Conservation (phyloP, 257 asterid genomes). For the Solanum bulbocastanum region DNA sequence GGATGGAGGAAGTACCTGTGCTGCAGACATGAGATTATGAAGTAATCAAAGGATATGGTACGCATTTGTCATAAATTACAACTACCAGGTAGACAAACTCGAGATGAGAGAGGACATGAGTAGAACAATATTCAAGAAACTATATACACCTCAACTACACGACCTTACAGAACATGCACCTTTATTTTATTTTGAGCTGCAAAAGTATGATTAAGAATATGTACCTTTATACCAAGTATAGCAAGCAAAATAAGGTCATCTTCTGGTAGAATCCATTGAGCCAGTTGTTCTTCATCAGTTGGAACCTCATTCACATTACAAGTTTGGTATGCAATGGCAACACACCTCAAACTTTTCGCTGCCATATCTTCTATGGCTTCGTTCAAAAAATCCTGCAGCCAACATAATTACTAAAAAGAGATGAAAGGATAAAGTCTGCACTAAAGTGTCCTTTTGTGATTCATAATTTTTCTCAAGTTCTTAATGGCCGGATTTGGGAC, state of each 20-base stretch:
- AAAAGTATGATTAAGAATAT: not conserved
- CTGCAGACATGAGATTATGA: not conserved
- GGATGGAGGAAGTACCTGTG: not conserved
- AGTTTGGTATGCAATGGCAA: constrained; percentile 74
- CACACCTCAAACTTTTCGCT: constrained; percentile 83
- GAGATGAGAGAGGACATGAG: not conserved
- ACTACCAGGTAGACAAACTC: not conserved
- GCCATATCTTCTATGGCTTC: constrained; percentile 81
- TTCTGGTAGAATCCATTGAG: constrained; percentile 75
- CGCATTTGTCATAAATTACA: not conserved
- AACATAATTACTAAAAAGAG: not conserved
- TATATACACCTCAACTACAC: not conserved
- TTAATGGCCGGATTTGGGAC: not conserved
- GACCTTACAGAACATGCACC: constrained; percentile 22
- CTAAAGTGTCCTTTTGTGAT: not conserved
- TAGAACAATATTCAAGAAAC: not conserved
- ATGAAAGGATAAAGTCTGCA: not conserved
- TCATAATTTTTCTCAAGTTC: not conserved
- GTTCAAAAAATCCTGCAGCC: constrained; percentile 51
- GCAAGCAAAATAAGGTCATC: constrained; percentile 68
- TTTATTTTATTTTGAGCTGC: constrained; percentile 23
- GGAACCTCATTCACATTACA: constrained; percentile 56
- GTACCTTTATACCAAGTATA: constrained; percentile 90
- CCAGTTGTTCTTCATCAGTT: constrained; percentile 54
- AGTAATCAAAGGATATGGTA: not conserved